These are phyloP conservation scores for Iberis amara DNA, from an alignment of 441 rosid genomes.

Conservation along the genomic window DNA sequence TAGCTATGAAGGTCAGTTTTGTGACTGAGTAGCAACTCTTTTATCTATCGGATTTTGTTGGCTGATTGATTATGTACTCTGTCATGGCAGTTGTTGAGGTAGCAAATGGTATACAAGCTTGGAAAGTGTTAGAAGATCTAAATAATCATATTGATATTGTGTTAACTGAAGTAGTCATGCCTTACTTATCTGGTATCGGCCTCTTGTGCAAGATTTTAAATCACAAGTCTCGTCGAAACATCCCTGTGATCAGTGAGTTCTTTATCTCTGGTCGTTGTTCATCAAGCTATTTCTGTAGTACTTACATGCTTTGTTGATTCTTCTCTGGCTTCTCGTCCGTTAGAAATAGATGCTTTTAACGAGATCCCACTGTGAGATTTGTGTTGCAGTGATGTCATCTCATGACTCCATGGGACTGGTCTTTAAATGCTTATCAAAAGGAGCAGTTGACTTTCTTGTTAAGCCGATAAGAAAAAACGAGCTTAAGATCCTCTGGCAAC, in stretches of 20 bases:
- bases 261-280: conserved; percentile 19
- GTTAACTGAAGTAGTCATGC: conserved; percentile 76
- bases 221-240: conserved; percentile 59
- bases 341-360: conserved; percentile 33
- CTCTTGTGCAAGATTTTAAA: conserved; percentile 72
- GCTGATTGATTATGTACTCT: conserved; percentile 2
- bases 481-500: conserved; percentile 91
- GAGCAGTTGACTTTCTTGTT: conserved; percentile 88
- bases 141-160: conserved; percentile 69
- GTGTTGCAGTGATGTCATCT: conserved; percentile 92
- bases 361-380: conserved; percentile 27
- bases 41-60: not conserved
- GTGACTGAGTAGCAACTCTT: not conserved
- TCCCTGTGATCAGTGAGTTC: conserved; percentile 85
- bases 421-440: conserved; percentile 85
- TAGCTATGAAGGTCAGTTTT: conserved; percentile 56
- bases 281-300: conserved; percentile 5
- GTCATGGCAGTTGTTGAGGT: conserved; percentile 54
- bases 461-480: conserved; percentile 92
- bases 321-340: conserved; percentile 19
- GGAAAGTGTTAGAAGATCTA: conserved; percentile 64
- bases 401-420: conserved; percentile 86
- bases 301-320: conserved; percentile 20
- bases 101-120: conserved; percentile 71
- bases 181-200: conserved; percentile 60